Evolutionary conservation across 129 eudicot species (phyloP).

Genomic region (Tagetes patula): DNA sequence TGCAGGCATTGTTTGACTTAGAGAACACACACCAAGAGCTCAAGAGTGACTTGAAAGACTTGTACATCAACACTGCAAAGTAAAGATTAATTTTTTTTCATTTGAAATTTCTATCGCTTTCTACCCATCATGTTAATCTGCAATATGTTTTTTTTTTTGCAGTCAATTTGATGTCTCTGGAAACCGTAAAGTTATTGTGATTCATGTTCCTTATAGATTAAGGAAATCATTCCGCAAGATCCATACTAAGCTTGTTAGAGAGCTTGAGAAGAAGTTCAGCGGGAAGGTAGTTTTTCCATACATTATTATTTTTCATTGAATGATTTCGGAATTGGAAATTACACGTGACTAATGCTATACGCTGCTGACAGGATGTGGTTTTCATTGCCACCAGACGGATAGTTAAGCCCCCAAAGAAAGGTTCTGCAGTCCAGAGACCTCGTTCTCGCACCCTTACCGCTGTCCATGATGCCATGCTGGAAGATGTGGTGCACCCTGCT

Average conservation of each 20-base stretch:
- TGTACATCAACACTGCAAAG: constrained; percentile 68
- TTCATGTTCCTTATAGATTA: constrained; percentile 70
- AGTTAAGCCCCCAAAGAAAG: constrained; percentile 71
- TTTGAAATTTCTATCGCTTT: background rate
- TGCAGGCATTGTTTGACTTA: constrained; percentile 40
- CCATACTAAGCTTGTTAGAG: constrained; percentile 46
- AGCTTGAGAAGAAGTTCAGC: constrained; percentile 54
- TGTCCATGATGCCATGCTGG: constrained; percentile 70
- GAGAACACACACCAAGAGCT: no score
- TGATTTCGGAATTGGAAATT: background rate
- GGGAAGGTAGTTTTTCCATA: constrained; percentile 55
- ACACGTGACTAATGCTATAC: background rate
- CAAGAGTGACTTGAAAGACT: constrained; percentile 60
- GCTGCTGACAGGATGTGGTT: constrained; percentile 52
- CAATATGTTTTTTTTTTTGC: background rate
- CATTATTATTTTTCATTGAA: background rate
- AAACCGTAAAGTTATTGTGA: constrained; percentile 69
- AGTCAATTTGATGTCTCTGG: constrained; percentile 79
- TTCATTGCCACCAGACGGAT: constrained; percentile 63
- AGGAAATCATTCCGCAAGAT: constrained; percentile 83
- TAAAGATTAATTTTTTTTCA: constrained; percentile 14
- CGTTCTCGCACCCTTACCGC: constrained; percentile 50
- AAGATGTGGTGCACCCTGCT: constrained; percentile 54
- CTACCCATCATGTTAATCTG: background rate
- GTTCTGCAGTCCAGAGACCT: constrained; percentile 45